Conservation (phyloP, 106 monocot genomes). For the Acorus gramineus region DNA sequence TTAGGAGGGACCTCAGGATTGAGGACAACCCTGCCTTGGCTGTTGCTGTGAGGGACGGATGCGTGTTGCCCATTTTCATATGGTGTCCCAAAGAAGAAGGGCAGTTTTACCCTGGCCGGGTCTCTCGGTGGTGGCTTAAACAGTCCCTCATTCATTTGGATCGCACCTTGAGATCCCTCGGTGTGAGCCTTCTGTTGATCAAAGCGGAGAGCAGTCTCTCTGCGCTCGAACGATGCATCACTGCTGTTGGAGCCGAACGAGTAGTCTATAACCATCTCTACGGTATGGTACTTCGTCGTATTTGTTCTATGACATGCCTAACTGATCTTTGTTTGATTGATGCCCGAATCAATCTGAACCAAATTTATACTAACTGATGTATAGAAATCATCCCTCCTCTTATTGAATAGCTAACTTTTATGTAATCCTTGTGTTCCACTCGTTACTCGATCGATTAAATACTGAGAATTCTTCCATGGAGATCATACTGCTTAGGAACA, state of each 20-base stretch:
- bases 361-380: no score
- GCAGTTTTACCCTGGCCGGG: conserved; percentile 70
- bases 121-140: conserved; percentile 90
- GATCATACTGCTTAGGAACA: no score
- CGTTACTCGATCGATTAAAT: no score
- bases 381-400: no score
- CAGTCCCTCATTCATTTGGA: conserved; percentile 66
- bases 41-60: conserved; percentile 42
- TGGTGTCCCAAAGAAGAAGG: conserved; percentile 85
- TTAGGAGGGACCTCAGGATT: conserved; percentile 85
- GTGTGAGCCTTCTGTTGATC: conserved; percentile 43
- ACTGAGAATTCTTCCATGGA: no score
- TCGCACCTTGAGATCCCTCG: conserved; percentile 54
- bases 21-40: conserved; percentile 85
- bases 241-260: conserved; percentile 43
- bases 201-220: conserved; percentile 53
- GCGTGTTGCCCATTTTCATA: conserved; percentile 69
- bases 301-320: not conserved
- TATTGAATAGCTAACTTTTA: no score
- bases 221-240: conserved; percentile 55
- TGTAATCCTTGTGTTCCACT: no score
- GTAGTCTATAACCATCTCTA: conserved; percentile 82
- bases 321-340: no score
- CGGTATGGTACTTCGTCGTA: conserved; percentile 24
- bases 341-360: no score